Evolutionary conservation across 2,329 filamentous ascomycete species (phyloP).

Genomic region (Pestalotiopsis sp.): DNA sequence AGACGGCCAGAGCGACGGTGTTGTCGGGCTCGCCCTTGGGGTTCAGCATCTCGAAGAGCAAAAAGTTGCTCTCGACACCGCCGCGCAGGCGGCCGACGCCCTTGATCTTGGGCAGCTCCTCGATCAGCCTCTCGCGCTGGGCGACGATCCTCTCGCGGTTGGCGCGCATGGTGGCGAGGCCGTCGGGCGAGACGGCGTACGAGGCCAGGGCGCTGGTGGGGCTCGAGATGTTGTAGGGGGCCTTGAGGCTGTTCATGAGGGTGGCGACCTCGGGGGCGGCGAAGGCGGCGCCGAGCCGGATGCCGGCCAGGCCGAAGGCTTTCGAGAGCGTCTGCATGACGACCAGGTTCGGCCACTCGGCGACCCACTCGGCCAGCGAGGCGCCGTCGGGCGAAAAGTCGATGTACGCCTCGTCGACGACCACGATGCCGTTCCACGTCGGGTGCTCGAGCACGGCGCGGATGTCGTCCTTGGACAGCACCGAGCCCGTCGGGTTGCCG

Average conservation of each 20-base stretch:
- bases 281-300: slow-evolving; percentile 87
- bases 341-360: slow-evolving; percentile 91
- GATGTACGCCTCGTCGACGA: slow-evolving; percentile 90
- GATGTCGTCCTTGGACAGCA: slow-evolving; percentile 77
- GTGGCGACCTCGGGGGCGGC: slow-evolving; percentile 71
- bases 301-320: slow-evolving; percentile 93
- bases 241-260: slow-evolving; percentile 89
- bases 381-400: slow-evolving; percentile 83
- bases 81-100: slow-evolving; percentile 83
- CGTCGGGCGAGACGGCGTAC: slow-evolving; percentile 67
- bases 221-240: slow-evolving; percentile 92
- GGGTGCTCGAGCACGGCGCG: slow-evolving; percentile 76
- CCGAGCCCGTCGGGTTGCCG: slow-evolving; percentile 86
- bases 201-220: slow-evolving; percentile 82
- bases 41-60: slow-evolving; percentile 87
- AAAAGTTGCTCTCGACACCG: slow-evolving; percentile 81
- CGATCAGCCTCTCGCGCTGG: slow-evolving; percentile 77
- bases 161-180: slow-evolving; percentile 71
- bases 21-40: slow-evolving; percentile 76
- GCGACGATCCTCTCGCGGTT: slow-evolving; percentile 71
- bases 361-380: slow-evolving; percentile 88
- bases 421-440: slow-evolving; percentile 92
- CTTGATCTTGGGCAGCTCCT: slow-evolving; percentile 71
- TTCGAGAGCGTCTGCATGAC: slow-evolving; percentile 99
- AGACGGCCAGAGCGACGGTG: slow-evolving; percentile 73